Base-by-base conservation (phyloP, 305 asterid genomes). In the Solanum aculeatissimum region DNA sequence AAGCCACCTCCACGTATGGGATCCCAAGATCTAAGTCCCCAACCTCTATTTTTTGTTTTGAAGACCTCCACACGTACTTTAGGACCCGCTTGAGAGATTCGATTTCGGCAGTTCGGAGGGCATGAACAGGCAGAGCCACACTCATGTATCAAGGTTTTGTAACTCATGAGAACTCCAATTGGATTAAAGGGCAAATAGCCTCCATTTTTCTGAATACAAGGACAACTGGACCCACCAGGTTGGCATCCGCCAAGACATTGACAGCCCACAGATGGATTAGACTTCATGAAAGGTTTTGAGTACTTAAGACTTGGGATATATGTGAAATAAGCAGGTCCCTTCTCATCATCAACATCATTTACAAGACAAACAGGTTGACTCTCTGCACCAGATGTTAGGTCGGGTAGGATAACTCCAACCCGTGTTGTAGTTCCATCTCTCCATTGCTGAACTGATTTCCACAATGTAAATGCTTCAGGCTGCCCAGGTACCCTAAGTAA, bases 1-100 rank as follows among this genome's bases (percentile, higher is more conserved):
- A 95, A 95, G 47, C 92, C 88, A 71, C 99, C 99, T 7, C 91
- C 90, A 9, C 98, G 98, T 62, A 96, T 94, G 35, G 97, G 95
- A 84, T 96, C 98, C 98, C 96, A 96, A 9, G 99, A 96, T 87
- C 99, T 93, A 84, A 96, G 97, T 54, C 99, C 99, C 99, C 99
- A 96, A 23, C 98, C 98, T 87, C 89, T 90, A 86, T 92, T 91
- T 88, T 87, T 91, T 79, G 98, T 96, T 91, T 91, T 96, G 58
- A 96, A 96, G 87, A 96, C 97, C 90, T 96, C 99, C 45, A 94
- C 82, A 65, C 91, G 94, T 55, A 87, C 91, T 87, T 91, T 96
- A 69, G 92, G 65, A 47, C 98, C 97, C 10, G 93, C 88, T 88
- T 96, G 99, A 35, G 98, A 86, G 53, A 91, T 86, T 72, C 99